Conservation (phyloP, 805 yeast genomes). For the Pichia sporocuriosa region DNA sequence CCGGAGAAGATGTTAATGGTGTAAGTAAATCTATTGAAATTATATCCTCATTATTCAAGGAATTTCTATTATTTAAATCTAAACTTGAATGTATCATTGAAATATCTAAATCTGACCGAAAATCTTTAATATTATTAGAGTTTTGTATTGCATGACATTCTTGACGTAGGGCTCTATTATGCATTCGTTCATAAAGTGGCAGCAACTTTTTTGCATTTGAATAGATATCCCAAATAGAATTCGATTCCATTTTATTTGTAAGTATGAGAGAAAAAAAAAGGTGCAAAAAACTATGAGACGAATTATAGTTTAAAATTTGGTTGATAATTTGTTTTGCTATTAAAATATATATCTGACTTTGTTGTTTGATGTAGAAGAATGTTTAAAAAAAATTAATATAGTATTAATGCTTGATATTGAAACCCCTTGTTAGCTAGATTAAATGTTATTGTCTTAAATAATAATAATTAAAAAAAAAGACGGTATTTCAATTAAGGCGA, state of each 20-base stretch:
- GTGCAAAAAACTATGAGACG: no score
- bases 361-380: no score
- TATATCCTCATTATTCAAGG: conserved; percentile 13
- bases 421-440: no score
- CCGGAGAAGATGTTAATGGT: conserved; percentile 14
- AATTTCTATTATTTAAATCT: background rate
- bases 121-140: background rate
- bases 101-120: background rate
- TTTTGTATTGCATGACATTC: conserved; percentile 23
- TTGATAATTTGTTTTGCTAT: no score
- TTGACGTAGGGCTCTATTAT: conserved; percentile 24
- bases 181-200: conserved; percentile 29
- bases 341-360: no score
- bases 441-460: no score
- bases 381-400: no score
- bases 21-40: conserved; percentile 18
- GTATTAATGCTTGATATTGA: no score
- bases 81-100: background rate
- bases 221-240: conserved; percentile 33
- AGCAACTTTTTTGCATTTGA: conserved; percentile 27
- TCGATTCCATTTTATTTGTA: conserved; percentile 1
- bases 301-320: background rate
- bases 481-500: no score
- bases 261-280: no score
- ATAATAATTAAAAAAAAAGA: no score